Evolutionary conservation across 2,329 filamentous ascomycete species (phyloP), one percentile per base, ranked within the genome.

Genomic region (Acrocalymma vagum): DNA sequence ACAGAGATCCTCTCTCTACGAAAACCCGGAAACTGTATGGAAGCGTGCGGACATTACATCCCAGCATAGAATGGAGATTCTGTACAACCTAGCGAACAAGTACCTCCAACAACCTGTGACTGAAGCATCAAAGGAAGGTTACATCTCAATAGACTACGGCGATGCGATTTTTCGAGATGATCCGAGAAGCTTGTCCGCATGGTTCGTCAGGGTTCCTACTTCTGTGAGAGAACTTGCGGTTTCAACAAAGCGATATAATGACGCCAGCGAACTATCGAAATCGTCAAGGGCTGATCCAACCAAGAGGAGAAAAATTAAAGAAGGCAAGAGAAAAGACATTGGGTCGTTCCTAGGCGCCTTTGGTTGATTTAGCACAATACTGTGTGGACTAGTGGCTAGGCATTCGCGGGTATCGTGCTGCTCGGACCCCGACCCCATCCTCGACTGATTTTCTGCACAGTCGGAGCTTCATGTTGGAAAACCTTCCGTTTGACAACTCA

Each of bases 251-350:
- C 42, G 38, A 10, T 10, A 17, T 9, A 23, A n/a, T 5, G 20
- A 30, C 15, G 15, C n/a, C n/a, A n/a, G 18, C 9, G n/a, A 28
- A 25, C 13, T n/a, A 5, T 11, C 21, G 4, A 42, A 33, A 23
- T 25, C 37, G 29, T 20, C 13, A 16, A 24, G 7, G 18, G 21
- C 26, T 9, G 15, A 11, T 4, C n/a, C 34, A 20, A 45, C 21
- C 22, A 60, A 61, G 44, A 61, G 47, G 38, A 52, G 48, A 15
- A 62, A 50, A 33, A 23, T 62, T n/a, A 49, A 55, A 5, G 23
- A 26, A 11, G 42, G 34, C 14, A 63, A 57, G 35, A 39, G 51
- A n/a, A 32, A 45, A 16, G 58, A 59, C 22, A 43, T 63, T 23
- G 49, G 45, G 5, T 54, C 54, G 2, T 29, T 64, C n/a, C 29